These are phyloP conservation scores for Plasmodium knowlesi DNA, from an alignment of 169 alveolate species.

Conservation along the genomic window DNA sequence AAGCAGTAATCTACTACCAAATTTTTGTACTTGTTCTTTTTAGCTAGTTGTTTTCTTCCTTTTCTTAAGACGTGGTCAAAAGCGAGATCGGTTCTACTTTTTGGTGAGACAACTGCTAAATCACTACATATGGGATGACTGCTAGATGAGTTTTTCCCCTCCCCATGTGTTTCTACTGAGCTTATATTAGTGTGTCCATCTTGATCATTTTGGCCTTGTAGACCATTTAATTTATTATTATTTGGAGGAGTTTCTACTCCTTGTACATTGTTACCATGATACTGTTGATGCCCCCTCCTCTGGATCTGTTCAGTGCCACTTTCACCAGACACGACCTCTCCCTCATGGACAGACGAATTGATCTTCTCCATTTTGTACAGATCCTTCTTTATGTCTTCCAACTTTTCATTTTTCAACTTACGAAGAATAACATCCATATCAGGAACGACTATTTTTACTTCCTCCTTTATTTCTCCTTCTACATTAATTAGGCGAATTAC, in stretches of 20 bases:
- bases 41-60: background rate
- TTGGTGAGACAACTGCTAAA: background rate
- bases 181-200: background rate
- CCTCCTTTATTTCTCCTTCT: background rate
- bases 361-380: background rate
- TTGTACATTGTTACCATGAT: background rate
- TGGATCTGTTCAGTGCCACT: background rate
- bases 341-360: background rate
- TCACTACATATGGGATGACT: background rate
- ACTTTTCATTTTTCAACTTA: background rate
- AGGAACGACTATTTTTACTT: conserved; percentile 45
- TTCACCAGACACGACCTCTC: background rate
- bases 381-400: background rate
- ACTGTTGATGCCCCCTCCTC: background rate
- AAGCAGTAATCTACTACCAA: conserved; percentile 63
- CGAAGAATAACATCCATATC: conserved; percentile 14
- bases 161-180: background rate
- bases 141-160: background rate
- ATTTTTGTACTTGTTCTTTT: conserved; percentile 49
- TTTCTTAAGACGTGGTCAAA: background rate
- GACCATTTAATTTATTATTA: background rate
- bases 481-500: conserved; percentile 43
- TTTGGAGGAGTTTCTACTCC: background rate
- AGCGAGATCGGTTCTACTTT: background rate
- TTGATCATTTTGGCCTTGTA: background rate